phyloP scores from a whole-genome alignment of 2,329 filamentous ascomycete species.

The Sphaerulina musiva region DNA sequence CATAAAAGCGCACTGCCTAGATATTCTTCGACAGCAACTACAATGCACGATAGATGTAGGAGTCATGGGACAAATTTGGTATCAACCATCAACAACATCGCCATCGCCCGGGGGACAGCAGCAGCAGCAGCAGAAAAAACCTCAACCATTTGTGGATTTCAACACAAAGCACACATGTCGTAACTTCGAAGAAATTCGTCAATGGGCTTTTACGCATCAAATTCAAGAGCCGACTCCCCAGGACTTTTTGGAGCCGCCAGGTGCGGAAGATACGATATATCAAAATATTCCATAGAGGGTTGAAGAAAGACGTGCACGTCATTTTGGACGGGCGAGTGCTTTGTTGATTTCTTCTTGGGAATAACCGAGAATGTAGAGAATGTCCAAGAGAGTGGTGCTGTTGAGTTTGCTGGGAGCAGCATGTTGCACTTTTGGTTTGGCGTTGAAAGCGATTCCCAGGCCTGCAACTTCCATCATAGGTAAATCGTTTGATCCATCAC shows the following conservation, averaged over 20 bases:
- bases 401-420: conserved; percentile 69
- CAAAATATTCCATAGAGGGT: not conserved
- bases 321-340: not conserved
- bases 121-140: conserved; percentile 11
- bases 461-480: conserved; percentile 72
- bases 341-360: conserved; percentile 25
- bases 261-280: conserved; percentile 7
- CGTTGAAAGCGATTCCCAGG: conserved; percentile 75
- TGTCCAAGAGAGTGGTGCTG: conserved; percentile 60
- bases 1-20: conserved; percentile 51
- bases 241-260: conserved; percentile 41
- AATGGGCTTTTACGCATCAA: conserved; percentile 51
- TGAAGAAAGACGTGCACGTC: not conserved
- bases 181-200: too few species aligned
- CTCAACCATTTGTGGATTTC: conserved; percentile 54
- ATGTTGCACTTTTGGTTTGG: conserved; percentile 74
- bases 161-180: conserved; percentile 44
- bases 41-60: conserved; percentile 58
- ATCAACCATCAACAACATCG: conserved; percentile 28
- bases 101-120: not conserved
- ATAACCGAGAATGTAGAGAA: conserved; percentile 64
- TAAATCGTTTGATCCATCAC: conserved; percentile 77
- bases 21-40: conserved; percentile 55
- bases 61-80: conserved; percentile 57
- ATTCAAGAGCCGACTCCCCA: conserved; percentile 39